Evolutionary conservation across 352 stramenopile genomes (phyloP), one percentile per base, ranked within the genome.

Genomic region (Paralagenidium karlingii): DNA sequence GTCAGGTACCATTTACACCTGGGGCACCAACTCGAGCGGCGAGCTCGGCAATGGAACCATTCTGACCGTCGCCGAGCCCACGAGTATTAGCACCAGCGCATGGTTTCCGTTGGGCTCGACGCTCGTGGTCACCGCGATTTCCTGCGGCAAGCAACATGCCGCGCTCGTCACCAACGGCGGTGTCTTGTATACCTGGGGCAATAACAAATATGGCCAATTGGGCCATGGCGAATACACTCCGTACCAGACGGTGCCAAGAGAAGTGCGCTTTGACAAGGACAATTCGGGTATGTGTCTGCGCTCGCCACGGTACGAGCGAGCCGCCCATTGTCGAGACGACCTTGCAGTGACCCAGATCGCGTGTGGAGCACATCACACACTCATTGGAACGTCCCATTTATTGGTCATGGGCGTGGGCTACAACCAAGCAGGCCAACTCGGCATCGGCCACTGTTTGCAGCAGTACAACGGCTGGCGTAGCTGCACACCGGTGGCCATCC

Each of bases 331-430:
- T 26, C 49, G 59, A 13, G 55, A 53, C 0, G 61, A 56, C 0
- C 67, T 64, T 28, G 79, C 80, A 29, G 71, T 84, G 19, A 85
- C 68, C 0, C 68, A 78, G 13, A 67, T 76, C 1, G 68, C 66
- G 1, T 86, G 71, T 40, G 71, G 75, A 21, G 62, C 70, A 9
- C 70, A 55, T 22, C 74, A 88, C 44, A 84, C 70, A 40, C 60
- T 84, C 12, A 75, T 84, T 28, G 66, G 85, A 18, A 82, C 64
- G n/a, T 61, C 85, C 30, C 67, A 82, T 40, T 70, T 85, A 38
- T 69, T 78, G 30, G 53, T 88, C n/a, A 46, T 82, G 5, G 53
- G 63, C 5, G 83, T 88, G 68, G 74, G 74, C 1, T 81, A 84
- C 54, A 88, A 88, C 44, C 70, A 88, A 43, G 74, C 70, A 0